These are phyloP conservation scores for Wallacemonas sp. DNA, from an alignment of 208 protist genomes.

Conservation along the genomic window DNA sequence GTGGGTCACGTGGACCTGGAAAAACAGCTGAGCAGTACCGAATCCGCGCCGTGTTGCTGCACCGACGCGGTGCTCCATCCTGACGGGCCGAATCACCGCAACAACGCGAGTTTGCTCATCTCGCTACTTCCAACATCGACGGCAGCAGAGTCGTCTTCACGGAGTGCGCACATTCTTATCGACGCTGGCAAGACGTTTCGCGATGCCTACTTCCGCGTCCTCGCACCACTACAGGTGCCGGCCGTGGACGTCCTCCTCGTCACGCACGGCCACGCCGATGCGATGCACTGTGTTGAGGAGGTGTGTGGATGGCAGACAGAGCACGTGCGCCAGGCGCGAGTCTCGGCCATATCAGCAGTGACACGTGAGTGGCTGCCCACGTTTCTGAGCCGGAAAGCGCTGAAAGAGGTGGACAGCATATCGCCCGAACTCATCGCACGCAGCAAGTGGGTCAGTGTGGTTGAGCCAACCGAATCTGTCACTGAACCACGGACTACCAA, in stretches of 20 bases:
- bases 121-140: conserved; percentile 16
- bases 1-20: conserved; percentile 67
- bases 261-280: conserved; percentile 89
- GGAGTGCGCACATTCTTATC: conserved; percentile 54
- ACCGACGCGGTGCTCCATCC: conserved; percentile 13
- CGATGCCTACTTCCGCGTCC: conserved; percentile 85
- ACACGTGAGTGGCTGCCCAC: conserved; percentile 61
- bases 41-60: conserved; percentile 12
- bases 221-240: conserved; percentile 53
- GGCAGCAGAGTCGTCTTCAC: conserved; percentile 29
- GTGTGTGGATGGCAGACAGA: conserved; percentile 10
- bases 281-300: conserved; percentile 83
- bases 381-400: conserved; percentile 51
- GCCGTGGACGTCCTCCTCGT: conserved; percentile 79
- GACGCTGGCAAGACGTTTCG: conserved; percentile 93
- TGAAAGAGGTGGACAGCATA: conserved; percentile 58
- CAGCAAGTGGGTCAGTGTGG: conserved; percentile 26
- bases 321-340: too few relatives aligned
- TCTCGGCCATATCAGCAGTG: too few relatives aligned
- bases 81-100: conserved; percentile 35
- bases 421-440: conserved; percentile 31
- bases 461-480: too few relatives aligned
- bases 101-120: conserved; percentile 55
- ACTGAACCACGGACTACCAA: too few relatives aligned
- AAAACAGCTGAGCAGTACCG: conserved; percentile 20